Evolutionary conservation across 495 filamentous ascomycete genomes (phyloP).

Genomic region (Jackrogersella minutella): DNA sequence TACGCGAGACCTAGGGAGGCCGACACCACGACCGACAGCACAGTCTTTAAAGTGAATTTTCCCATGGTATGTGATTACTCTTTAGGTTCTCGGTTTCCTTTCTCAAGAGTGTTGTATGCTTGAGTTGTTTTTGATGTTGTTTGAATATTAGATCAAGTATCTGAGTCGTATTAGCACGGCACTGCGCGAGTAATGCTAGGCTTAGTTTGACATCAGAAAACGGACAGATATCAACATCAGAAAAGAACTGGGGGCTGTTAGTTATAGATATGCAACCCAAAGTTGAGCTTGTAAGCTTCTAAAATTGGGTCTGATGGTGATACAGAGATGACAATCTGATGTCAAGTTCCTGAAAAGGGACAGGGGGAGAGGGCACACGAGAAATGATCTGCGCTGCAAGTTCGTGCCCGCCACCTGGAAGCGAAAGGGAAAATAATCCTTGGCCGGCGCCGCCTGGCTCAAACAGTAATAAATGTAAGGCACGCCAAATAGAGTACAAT

Average conservation of each 20-base stretch:
- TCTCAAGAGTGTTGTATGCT: not conserved
- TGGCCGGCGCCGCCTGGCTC: not conserved
- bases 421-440: constrained; percentile 15
- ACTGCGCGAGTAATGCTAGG: constrained; percentile 5
- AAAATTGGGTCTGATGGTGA: constrained; percentile 29
- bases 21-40: constrained; percentile 1
- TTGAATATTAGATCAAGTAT: not conserved
- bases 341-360: constrained; percentile 5
- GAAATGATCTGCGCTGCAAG: constrained; percentile 20
- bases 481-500: constrained; percentile 16
- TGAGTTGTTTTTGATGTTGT: not conserved
- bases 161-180: constrained; percentile 15
- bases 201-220: not conserved
- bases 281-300: constrained; percentile 19
- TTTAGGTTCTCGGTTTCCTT: not conserved
- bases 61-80: constrained; percentile 14
- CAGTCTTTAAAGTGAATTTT: constrained; percentile 13
- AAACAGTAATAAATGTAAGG: constrained; percentile 32
- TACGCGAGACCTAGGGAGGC: constrained; percentile 20
- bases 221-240: not conserved
- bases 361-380: constrained; percentile 7
- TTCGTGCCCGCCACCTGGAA: constrained; percentile 25
- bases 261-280: constrained; percentile 23
- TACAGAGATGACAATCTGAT: constrained; percentile 27
- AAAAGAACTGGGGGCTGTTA: not conserved